phyloP scores from a whole-genome alignment of 192 early-diverging fungal species.

The Coemansia sp. region DNA sequence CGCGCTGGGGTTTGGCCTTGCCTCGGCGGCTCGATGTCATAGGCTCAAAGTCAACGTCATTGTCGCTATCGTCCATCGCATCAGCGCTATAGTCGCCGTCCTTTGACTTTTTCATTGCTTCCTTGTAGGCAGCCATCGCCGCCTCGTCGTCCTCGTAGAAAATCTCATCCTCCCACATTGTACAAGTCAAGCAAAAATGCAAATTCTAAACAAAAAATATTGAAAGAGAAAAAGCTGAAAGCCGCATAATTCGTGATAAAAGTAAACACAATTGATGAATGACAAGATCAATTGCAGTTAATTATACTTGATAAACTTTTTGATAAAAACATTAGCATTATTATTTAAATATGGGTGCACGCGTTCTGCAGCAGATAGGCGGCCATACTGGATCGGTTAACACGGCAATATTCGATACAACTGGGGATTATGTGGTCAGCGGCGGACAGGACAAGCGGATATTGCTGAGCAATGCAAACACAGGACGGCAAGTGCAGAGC shows the following conservation, averaged over 20 bases:
- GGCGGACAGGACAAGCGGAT: constrained; percentile 76
- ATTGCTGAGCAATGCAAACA: constrained; percentile 66
- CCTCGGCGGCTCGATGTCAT: constrained; percentile 7
- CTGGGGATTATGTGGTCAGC: constrained; percentile 80
- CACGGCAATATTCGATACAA: constrained; percentile 62
- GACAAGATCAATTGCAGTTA: too few relatives aligned
- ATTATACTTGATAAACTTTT: too few relatives aligned
- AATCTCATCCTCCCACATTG: constrained; percentile 49
- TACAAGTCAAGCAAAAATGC: not conserved
- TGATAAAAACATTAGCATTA: too few relatives aligned
- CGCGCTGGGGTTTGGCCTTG: constrained; percentile 6
- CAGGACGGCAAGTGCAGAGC: constrained; percentile 68
- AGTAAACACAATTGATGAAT: too few relatives aligned
- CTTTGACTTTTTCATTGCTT: constrained; percentile 13
- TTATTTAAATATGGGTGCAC: constrained; percentile 2
- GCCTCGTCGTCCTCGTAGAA: constrained; percentile 53
- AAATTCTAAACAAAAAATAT: not conserved
- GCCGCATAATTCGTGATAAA: not conserved
- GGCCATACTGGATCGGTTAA: constrained; percentile 74
- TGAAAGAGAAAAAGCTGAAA: not conserved
- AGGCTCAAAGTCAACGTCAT: constrained; percentile 42
- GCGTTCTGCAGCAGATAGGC: constrained; percentile 47
- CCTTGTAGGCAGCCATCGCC: constrained; percentile 47
- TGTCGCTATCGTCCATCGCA: constrained; percentile 23
- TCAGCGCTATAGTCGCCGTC: constrained; percentile 9